Conservation (phyloP, 176 grass and related monocot genomes). For the Juncus inflexus region DNA sequence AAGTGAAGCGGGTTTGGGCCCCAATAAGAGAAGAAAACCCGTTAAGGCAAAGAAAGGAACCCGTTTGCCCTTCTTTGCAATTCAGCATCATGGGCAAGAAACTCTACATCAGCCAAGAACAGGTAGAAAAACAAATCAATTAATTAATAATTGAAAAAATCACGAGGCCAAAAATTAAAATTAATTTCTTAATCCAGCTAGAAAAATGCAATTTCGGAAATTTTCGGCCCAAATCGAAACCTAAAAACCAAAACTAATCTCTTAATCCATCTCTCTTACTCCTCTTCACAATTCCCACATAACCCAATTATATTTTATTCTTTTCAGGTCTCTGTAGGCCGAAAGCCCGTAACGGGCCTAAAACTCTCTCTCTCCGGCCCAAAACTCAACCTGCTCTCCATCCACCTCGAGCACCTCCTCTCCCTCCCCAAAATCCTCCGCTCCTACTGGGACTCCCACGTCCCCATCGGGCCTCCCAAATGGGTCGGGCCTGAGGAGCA, state of each 20-base stretch:
- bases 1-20: slow-evolving; percentile 57
- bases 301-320: slow-evolving; percentile 9
- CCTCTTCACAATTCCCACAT: not conserved
- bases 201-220: too few species aligned
- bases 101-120: slow-evolving; percentile 61
- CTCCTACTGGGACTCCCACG: slow-evolving; percentile 48
- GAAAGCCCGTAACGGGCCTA: slow-evolving; percentile 58
- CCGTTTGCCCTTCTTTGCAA: slow-evolving; percentile 60
- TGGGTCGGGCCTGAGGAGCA: slow-evolving; percentile 67
- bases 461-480: slow-evolving; percentile 55
- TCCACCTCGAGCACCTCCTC: slow-evolving; percentile 52
- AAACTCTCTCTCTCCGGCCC: slow-evolving; percentile 49
- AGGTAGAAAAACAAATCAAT: slow-evolving; percentile 22
- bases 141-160: too few species aligned
- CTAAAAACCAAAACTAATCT: too few species aligned
- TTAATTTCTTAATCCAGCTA: too few species aligned
- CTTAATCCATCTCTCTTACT: too few species aligned
- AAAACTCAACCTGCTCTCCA: slow-evolving; percentile 52
- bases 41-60: slow-evolving; percentile 56
- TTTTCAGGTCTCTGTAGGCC: slow-evolving; percentile 52
- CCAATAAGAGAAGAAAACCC: slow-evolving; percentile 45
- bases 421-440: slow-evolving; percentile 63
- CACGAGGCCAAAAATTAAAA: too few species aligned
- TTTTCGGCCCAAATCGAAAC: too few species aligned
- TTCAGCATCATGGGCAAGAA: slow-evolving; percentile 70